Conservation (phyloP, 257 asterid genomes). For the Penstemon davidsonii region DNA sequence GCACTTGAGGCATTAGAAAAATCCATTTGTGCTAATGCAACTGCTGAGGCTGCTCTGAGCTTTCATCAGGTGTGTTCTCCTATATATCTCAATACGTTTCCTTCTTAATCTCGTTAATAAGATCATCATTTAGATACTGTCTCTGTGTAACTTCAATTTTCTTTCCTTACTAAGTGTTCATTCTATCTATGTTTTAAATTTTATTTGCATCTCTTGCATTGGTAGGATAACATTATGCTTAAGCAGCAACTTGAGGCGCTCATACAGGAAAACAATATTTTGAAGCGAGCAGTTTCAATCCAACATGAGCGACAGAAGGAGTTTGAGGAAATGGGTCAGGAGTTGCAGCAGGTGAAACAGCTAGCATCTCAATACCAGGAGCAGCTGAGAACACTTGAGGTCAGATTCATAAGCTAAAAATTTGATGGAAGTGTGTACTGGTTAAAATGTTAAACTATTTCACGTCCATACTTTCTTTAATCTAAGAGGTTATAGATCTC, state of each 20-base stretch:
- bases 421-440: conserved; percentile 5
- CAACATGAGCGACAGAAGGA: conserved; percentile 91
- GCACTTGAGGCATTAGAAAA: conserved; percentile 62
- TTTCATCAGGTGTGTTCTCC: conserved; percentile 59
- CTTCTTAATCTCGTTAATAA: not conserved
- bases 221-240: conserved; percentile 62
- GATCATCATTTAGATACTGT: not conserved
- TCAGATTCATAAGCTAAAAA: conserved; percentile 32
- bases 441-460: conserved; percentile 3
- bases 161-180: not conserved
- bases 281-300: conserved; percentile 82
- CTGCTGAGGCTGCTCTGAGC: conserved; percentile 60
- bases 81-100: conserved; percentile 2
- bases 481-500: not conserved
- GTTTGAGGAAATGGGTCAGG: conserved; percentile 70
- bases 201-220: not conserved
- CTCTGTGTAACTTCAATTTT: not conserved
- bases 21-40: conserved; percentile 52
- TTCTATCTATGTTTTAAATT: not conserved
- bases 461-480: not conserved
- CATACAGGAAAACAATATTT: conserved; percentile 66
- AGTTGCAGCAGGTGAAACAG: conserved; percentile 83
- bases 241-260: conserved; percentile 75
- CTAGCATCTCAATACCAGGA: conserved; percentile 82
- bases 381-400: conserved; percentile 94